Base-by-base conservation (phyloP, 2,329 filamentous ascomycete genomes). In the Zarea fungicola region DNA sequence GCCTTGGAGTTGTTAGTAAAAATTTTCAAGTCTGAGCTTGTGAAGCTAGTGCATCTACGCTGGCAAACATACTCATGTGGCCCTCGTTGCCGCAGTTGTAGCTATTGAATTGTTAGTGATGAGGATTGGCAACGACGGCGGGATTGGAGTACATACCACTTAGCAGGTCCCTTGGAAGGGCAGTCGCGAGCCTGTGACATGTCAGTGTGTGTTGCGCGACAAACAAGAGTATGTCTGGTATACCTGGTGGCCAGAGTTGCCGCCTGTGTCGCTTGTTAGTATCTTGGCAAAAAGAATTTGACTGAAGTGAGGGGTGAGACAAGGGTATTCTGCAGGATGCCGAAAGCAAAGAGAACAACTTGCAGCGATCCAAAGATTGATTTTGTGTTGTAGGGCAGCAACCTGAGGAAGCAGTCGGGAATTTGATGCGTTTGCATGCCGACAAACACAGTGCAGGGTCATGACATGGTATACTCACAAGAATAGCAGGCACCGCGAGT, bases 71-170 rank as follows among this genome's bases (percentile, higher is more conserved):
- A 87, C 84, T 89, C 71, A 92, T 84, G 69, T 92, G 88, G 59
- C 88, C 87, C 74, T 80, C 77, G 62, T 70, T 80, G 70, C 84
- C 84, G 68, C 86, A 90, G 79, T 89, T 89, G 75, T 89, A 90
- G 80, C 85, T 87, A 49, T n/a, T 29, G 9, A 13, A n/a, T 35
- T 37, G 53, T 64, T 52, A 63, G 57, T 56, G 56, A 28, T n/a
- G n/a, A n/a, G n/a, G n/a, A n/a, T 18, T 28, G 34, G 29, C 16
- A n/a, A 36, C 11, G 9, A 6, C 6, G 6, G 46, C 16, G 21
- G 9, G 9, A 9, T 28, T 42, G 36, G n/a, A 6, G 35, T 47
- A 70, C 82, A 69, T 74, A 90, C 86, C 87, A 91, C 71, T 89
- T 90, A 61, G 87, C 82, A 60, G 84, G 83, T 61, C 86, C 86